phyloP scores from a whole-genome alignment of 2,329 filamentous ascomycete species.

The Lachnellula occidentalis region DNA sequence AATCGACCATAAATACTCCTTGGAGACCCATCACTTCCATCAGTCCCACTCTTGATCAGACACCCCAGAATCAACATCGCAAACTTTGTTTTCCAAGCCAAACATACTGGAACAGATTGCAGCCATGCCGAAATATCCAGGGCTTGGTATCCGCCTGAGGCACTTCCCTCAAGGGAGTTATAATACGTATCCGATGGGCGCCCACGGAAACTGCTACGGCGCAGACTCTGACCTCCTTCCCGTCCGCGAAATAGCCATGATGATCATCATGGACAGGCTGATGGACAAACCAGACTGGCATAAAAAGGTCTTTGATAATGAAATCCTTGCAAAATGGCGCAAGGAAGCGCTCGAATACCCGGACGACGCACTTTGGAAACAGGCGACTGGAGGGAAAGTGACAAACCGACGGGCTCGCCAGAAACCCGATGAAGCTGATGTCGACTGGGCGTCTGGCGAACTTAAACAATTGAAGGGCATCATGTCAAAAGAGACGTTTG shows the following conservation, averaged over 20 bases:
- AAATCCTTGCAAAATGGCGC: slow-evolving; percentile 18
- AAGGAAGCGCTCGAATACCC: slow-evolving; percentile 9
- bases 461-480: not conserved
- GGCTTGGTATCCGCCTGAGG: not conserved
- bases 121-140: not conserved
- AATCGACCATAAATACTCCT: no score
- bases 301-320: slow-evolving; percentile 10
- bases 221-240: not conserved
- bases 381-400: not conserved
- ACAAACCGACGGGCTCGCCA: not conserved
- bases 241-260: slow-evolving; percentile 18
- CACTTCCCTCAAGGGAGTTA: not conserved
- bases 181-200: not conserved
- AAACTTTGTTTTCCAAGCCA: no score
- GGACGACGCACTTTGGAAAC: not conserved
- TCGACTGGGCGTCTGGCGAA: not conserved
- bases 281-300: slow-evolving; percentile 21
- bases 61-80: no score
- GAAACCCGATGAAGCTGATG: not conserved
- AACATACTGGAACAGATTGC: no score
- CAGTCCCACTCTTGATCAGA: no score
- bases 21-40: no score
- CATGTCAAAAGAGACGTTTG: not conserved
- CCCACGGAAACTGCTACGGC: not conserved
- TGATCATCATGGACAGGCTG: slow-evolving; percentile 16